A percentile compares a stretch with the other conserved stretches of the same genome.
These are phyloP conservation scores for Spizellomyces sp. DNA, from an alignment of 192 early-diverging fungal species.

Conservation along the genomic window DNA sequence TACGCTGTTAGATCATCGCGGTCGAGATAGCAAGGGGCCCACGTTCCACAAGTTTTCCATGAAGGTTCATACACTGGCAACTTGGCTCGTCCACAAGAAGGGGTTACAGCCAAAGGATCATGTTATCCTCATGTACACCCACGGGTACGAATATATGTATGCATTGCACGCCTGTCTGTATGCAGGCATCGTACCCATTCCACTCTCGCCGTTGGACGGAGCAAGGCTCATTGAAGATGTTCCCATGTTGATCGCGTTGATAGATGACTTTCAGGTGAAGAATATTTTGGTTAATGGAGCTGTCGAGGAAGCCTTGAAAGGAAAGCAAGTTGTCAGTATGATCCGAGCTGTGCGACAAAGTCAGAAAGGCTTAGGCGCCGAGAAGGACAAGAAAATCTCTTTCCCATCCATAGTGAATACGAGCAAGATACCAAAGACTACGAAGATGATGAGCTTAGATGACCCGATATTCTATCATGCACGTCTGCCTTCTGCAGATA, in stretches of 20 bases:
- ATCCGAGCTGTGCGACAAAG: constrained; percentile 49
- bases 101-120: constrained; percentile 58
- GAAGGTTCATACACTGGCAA: constrained; percentile 67
- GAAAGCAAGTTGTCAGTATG: constrained; percentile 55
- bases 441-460: constrained; percentile 60
- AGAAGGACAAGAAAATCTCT: not conserved
- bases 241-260: constrained; percentile 59
- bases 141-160: constrained; percentile 69
- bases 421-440: constrained; percentile 67
- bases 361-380: not conserved
- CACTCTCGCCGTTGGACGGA: constrained; percentile 69
- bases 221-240: constrained; percentile 69
- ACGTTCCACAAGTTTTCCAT: constrained; percentile 71
- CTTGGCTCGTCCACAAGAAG: constrained; percentile 61
- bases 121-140: constrained; percentile 66
- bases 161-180: constrained; percentile 80
- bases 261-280: constrained; percentile 62
- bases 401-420: constrained; percentile 66
- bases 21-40: constrained; percentile 63
- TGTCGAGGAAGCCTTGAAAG: constrained; percentile 69
- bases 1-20: constrained; percentile 57
- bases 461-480: constrained; percentile 23
- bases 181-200: constrained; percentile 74
- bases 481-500: not conserved
- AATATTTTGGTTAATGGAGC: constrained; percentile 63